Conservation (phyloP, 805 yeast species). For the Yueomyces sinensis region DNA sequence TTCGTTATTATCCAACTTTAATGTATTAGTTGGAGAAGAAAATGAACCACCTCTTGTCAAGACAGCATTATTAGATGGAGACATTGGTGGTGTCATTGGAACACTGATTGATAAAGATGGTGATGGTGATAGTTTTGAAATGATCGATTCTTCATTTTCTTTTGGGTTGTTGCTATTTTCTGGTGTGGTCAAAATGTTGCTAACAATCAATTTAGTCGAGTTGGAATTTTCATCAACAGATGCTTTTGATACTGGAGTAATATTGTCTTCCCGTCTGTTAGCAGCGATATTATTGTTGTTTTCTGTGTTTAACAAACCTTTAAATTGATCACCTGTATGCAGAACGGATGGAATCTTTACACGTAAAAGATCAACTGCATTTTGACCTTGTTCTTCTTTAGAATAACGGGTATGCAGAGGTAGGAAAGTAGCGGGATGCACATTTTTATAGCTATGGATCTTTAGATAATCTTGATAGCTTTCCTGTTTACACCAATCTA, state of each 20-base stretch:
- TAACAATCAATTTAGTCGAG: no score
- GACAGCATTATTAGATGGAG: constrained; percentile 6
- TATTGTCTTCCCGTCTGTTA: no score
- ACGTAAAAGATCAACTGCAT: background rate
- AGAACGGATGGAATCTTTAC: background rate
- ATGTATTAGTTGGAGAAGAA: no score
- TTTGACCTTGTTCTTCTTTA: no score
- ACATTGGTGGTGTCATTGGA: constrained; percentile 24
- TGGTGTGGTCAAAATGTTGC: no score
- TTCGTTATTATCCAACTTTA: no score
- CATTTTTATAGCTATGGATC: constrained; percentile 3
- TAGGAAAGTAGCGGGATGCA: background rate
- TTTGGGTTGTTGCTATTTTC: no score
- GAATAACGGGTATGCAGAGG: background rate
- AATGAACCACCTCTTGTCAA: no score
- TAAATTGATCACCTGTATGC: background rate
- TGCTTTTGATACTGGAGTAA: no score
- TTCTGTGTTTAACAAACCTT: constrained; percentile 5
- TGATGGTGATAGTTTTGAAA: background rate
- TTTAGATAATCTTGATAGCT: constrained; percentile 20
- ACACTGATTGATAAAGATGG: background rate
- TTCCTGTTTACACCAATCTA: constrained; percentile 23
- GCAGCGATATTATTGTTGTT: no score
- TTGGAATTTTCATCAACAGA: no score
- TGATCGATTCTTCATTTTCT: no score